Evolutionary conservation across 2,329 filamentous ascomycete genomes (phyloP).

Genomic region (Xylaria sp.): DNA sequence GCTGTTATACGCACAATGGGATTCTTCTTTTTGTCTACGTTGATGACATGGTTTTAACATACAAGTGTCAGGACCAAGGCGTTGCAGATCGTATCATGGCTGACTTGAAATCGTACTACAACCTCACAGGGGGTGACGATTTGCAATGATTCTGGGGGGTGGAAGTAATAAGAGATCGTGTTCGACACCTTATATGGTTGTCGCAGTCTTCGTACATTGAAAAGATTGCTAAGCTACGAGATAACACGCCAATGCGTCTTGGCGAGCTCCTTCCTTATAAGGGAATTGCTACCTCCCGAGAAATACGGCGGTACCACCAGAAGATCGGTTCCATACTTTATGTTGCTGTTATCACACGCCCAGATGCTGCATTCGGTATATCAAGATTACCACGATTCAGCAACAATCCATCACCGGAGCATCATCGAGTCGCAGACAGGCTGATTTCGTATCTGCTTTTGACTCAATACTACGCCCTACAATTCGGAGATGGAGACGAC

Average conservation of each 20-base stretch:
- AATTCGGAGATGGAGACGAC: background rate
- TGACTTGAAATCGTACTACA: background rate
- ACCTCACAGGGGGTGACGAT: background rate
- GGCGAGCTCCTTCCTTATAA: background rate
- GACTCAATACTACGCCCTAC: background rate
- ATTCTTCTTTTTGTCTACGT: background rate
- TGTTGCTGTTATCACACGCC: background rate
- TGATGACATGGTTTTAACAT: background rate
- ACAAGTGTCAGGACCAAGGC: background rate
- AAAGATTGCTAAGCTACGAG: background rate
- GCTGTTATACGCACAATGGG: background rate
- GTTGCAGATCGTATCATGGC: too few relatives aligned
- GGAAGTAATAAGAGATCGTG: background rate
- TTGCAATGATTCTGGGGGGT: background rate
- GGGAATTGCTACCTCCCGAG: background rate
- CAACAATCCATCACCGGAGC: background rate
- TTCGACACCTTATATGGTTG: background rate
- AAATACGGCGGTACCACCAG: background rate
- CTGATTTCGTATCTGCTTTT: background rate
- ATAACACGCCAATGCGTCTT: background rate
- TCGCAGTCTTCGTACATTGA: conserved; percentile 1
- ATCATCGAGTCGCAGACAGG: background rate
- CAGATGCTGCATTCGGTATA: background rate
- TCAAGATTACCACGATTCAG: background rate
- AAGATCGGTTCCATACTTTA: background rate